Percentiles rank a stretch among this genome's conserved stretches.
phyloP scores from a whole-genome alignment of 2,329 filamentous ascomycete species.

The Colletotrichum filicis region DNA sequence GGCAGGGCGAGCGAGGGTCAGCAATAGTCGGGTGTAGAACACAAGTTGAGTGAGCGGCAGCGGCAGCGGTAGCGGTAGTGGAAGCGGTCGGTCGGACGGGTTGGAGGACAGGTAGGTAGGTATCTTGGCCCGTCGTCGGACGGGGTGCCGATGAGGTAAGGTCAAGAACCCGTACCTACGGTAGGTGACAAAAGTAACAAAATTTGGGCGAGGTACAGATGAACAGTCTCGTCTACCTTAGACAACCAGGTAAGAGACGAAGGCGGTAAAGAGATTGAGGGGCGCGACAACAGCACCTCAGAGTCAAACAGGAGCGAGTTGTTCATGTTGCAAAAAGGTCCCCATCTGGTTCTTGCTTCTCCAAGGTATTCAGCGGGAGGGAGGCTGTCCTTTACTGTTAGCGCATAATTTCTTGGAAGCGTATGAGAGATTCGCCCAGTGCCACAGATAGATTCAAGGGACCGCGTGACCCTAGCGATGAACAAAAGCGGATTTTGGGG shows the following conservation, averaged over 20 bases:
- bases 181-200: neutral
- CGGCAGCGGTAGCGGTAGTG: constrained; percentile 4
- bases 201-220: no score
- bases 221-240: neutral
- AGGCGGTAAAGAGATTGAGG: neutral
- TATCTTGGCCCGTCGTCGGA: neutral
- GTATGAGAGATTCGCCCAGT: constrained; percentile 27
- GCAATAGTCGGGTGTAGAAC: neutral
- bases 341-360: neutral
- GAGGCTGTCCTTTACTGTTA: constrained; percentile 12
- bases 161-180: neutral
- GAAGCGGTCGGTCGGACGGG: constrained; percentile 1
- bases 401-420: constrained; percentile 27
- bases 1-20: constrained; percentile 14
- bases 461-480: constrained; percentile 33
- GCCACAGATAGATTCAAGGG: constrained; percentile 34
- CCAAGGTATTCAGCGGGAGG: neutral
- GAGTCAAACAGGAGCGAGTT: neutral
- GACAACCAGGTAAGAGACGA: neutral
- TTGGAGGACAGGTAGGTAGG: neutral
- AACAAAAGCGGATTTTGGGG: constrained; percentile 1
- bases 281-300: neutral
- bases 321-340: constrained; percentile 2
- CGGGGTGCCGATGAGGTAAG: neutral
- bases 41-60: neutral